Percentiles rank a stretch among this genome's conserved stretches.
Evolutionary conservation across 176 grass and related monocot species (phyloP).

Genomic region (Chloris gayana): DNA sequence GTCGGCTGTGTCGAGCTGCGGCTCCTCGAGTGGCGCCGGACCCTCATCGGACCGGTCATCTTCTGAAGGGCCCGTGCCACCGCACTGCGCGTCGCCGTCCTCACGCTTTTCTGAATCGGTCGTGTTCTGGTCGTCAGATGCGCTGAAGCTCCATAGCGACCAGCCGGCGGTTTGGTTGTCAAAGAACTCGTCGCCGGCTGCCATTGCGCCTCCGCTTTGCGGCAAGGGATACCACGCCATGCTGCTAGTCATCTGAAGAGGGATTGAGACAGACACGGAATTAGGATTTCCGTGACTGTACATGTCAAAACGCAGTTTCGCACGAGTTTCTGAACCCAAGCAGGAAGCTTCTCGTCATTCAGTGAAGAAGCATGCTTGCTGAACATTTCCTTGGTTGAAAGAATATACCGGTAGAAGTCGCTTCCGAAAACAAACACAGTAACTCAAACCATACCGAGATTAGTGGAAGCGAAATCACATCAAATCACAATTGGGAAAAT

Average conservation of each 20-base stretch:
- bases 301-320: background rate
- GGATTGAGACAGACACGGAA: background rate
- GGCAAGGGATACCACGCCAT: conserved; percentile 43
- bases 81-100: background rate
- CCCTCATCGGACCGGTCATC: conserved; percentile 24
- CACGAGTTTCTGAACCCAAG: background rate
- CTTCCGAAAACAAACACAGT: background rate
- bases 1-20: conserved; percentile 19
- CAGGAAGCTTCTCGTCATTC: background rate
- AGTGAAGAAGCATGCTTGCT: too few species aligned
- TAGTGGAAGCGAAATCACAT: background rate
- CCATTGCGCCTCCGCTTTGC: conserved; percentile 18
- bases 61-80: conserved; percentile 4
- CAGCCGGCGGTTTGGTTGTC: conserved; percentile 34
- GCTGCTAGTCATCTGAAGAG: conserved; percentile 46
- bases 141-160: conserved; percentile 29
- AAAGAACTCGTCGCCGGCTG: conserved; percentile 33
- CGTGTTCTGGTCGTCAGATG: background rate
- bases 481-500: too few species aligned
- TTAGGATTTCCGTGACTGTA: background rate
- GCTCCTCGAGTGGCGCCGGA: background rate
- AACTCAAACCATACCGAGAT: background rate
- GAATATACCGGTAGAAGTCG: background rate
- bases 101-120: background rate
- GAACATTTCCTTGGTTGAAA: background rate